Evolutionary conservation across 2,329 filamentous ascomycete species (phyloP).

Genomic region (Colletotrichum cereale): DNA sequence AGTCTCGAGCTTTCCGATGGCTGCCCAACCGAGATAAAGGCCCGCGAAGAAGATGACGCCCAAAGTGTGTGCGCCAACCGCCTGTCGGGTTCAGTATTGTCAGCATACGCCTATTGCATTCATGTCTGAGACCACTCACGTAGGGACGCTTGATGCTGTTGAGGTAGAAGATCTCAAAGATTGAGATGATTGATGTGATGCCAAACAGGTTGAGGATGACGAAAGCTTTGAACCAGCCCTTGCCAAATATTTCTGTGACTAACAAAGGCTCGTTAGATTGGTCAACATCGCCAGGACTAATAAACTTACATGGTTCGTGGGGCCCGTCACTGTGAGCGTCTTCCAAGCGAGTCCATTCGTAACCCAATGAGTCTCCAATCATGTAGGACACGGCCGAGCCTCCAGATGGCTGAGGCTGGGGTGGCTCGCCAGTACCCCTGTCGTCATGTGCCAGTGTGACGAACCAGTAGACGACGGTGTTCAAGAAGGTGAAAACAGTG

Average conservation of each 20-base stretch:
- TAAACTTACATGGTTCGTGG: constrained; percentile 40
- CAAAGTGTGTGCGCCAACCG: constrained; percentile 58
- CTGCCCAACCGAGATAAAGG: constrained; percentile 64
- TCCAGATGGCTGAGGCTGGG: constrained; percentile 37
- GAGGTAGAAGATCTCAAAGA: constrained; percentile 60
- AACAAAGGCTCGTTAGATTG: constrained; percentile 13
- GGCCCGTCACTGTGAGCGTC: constrained; percentile 17
- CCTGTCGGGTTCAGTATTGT: constrained; percentile 49
- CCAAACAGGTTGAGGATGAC: constrained; percentile 61
- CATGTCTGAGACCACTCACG: constrained; percentile 50
- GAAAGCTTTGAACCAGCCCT: constrained; percentile 62
- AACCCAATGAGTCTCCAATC: constrained; percentile 5
- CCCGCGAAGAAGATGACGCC: constrained; percentile 56
- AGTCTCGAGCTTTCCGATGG: constrained; percentile 60
- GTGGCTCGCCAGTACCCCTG: constrained; percentile 31
- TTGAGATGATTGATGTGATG: constrained; percentile 57
- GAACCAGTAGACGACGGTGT: constrained; percentile 64
- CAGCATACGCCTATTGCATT: constrained; percentile 20
- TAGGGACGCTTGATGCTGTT: constrained; percentile 66
- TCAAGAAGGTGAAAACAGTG: constrained; percentile 62
- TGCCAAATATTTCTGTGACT: constrained; percentile 63
- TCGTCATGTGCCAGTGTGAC: constrained; percentile 51
- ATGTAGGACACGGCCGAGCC: constrained; percentile 14
- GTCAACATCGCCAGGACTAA: neutral
- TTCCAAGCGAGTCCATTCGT: constrained; percentile 43